Percentiles rank a stretch among this genome's conserved stretches.
Conservation (phyloP, 148 eudicot species). For the Simmondsia chinensis region DNA sequence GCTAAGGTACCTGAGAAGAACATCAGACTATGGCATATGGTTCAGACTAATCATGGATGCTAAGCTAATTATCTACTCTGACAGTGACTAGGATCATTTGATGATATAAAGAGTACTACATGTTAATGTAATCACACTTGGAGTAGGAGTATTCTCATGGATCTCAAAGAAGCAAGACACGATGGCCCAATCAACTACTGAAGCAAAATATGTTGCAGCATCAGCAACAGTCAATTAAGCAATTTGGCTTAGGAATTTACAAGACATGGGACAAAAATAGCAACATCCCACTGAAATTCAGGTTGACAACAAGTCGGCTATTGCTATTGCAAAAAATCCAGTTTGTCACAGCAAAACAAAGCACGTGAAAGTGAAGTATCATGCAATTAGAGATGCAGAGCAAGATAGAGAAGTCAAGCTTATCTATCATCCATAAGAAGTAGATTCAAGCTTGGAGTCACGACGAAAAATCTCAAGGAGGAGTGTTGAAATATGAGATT, state of each 20-base stretch:
- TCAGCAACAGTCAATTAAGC: neutral
- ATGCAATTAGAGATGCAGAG: constrained; percentile 6
- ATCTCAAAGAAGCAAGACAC: constrained; percentile 4
- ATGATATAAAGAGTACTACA: constrained; percentile 4
- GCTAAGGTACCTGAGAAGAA: neutral
- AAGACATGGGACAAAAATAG: no score
- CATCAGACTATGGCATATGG: neutral
- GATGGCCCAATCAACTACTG: neutral
- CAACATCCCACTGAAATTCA: neutral
- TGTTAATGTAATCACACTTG: neutral
- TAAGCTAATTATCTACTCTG: neutral
- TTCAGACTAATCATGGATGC: neutral
- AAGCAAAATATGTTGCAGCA: constrained; percentile 3
- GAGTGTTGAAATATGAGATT: neutral
- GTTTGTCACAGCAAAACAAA: constrained; percentile 3
- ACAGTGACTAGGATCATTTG: constrained; percentile 4
- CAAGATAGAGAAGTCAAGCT: neutral
- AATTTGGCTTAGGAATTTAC: constrained; percentile 6
- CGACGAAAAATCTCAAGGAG: neutral
- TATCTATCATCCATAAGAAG: neutral
- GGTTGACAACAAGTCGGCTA: constrained; percentile 7
- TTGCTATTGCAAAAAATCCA: constrained; percentile 3
- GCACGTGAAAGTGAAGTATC: constrained; percentile 1
- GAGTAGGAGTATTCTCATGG: no score
- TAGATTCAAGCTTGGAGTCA: neutral